A percentile compares a stretch with the other conserved stretches of the same genome.
phyloP scores from a whole-genome alignment of 352 stramenopile species.

The Phytophthora pini region DNA sequence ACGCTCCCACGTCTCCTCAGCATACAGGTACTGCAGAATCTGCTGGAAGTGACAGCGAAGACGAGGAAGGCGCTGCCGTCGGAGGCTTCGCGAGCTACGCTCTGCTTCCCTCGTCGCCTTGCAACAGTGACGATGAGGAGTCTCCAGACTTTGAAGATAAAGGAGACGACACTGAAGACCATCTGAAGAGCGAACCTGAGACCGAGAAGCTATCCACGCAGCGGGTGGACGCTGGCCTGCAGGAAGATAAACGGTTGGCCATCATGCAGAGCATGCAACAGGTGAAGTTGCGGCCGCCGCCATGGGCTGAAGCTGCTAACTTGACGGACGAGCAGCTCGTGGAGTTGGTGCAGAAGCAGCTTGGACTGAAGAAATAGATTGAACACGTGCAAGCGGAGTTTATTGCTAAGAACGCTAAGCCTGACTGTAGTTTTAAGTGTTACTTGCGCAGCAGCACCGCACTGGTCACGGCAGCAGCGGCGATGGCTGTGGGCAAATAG shows the following conservation, averaged over 20 bases:
- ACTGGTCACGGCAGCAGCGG: constrained; percentile 25
- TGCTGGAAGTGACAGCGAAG: constrained; percentile 22
- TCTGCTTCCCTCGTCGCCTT: constrained; percentile 41
- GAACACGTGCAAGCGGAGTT: constrained; percentile 10
- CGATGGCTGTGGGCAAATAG: constrained; percentile 20
- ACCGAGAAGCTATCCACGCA: constrained; percentile 1
- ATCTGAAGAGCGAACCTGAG: background rate
- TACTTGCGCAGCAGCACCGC: constrained; percentile 33
- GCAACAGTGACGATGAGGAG: constrained; percentile 29
- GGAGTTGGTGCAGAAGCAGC: constrained; percentile 52
- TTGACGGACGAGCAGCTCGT: constrained; percentile 68
- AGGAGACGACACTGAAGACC: background rate
- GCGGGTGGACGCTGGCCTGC: constrained; percentile 23
- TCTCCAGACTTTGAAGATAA: constrained; percentile 21
- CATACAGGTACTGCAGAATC: constrained; percentile 15
- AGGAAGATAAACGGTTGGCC: constrained; percentile 35
- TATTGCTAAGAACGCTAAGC: constrained; percentile 3
- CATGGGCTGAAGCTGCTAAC: constrained; percentile 46
- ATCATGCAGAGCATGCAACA: constrained; percentile 71
- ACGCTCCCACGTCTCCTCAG: background rate
- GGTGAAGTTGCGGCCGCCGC: constrained; percentile 51
- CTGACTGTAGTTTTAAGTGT: background rate
- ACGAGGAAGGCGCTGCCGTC: constrained; percentile 31
- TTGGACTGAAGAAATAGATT: constrained; percentile 16
- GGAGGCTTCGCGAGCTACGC: constrained; percentile 38